Evolutionary conservation across 805 yeast genomes (phyloP), one percentile per base, ranked within the genome.

Genomic region (Priceomyces melissophilus): DNA sequence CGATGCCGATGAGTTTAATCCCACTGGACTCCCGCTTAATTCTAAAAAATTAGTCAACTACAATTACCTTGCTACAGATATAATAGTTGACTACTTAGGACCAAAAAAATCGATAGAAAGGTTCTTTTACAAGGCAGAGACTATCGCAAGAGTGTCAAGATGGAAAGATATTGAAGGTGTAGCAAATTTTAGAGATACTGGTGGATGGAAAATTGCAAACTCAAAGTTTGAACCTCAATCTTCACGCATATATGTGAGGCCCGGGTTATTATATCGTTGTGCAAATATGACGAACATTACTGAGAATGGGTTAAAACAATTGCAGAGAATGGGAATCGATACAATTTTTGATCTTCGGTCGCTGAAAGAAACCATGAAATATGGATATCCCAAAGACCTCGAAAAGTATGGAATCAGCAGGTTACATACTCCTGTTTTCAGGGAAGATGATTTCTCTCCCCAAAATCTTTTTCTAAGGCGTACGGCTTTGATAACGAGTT

Each of bases 141-240:
- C 45, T 13, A 58, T 79, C 3, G 73, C 72, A 4, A 55, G 58
- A n/a, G 50, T 65, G 14, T 61, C 78, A 2, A 64, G 90, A 43
- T 82, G 85, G 82, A 78, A 78, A 47, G 38, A 59, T 0, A 72
- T 86, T 14, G 85, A 82, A 5, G 90, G 89, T 0, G 75, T 86
- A 14, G 60, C 74, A 31, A 87, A 87, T 52, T 83, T 86, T 52
- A 70, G 96, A 47, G 96, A 88, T 53, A 55, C 82, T 42, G 96
- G 96, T 1, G 96, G 95, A 10, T 87, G 84, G 78, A 63, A 59
- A 39, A 61, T 79, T 0, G 46, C 47, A 7, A 39, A 40, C 17
- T 71, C 74, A 4, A 49, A 59, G 10, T 63, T 53, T 37, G 40
- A 39, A 9, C 30, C 53, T 25, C 13, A 30, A 14, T 28, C 23